Evolutionary conservation across 768 basidiomycete species (phyloP).

Genomic region (Floccularia luteovirens): DNA sequence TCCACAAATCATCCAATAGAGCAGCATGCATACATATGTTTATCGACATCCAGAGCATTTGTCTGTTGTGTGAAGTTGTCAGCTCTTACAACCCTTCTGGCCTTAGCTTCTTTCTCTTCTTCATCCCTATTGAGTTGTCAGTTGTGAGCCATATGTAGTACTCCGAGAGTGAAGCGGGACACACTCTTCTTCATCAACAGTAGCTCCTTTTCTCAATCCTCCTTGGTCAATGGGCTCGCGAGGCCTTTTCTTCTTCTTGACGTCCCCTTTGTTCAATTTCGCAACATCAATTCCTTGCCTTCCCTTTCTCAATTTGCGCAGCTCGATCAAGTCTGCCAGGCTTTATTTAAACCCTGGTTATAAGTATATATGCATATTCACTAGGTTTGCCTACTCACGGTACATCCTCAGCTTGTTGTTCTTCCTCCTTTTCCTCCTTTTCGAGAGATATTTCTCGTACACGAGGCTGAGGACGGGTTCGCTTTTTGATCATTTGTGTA

Average conservation of each 20-base stretch:
- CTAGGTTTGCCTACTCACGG: slow-evolving; percentile 37
- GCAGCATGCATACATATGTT: slow-evolving; percentile 74
- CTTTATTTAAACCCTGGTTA: slow-evolving; percentile 22
- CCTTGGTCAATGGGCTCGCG: slow-evolving; percentile 37
- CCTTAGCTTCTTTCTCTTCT: slow-evolving; percentile 61
- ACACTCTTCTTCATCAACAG: slow-evolving; percentile 56
- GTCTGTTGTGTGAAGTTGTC: slow-evolving; percentile 99
- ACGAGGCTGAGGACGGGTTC: slow-evolving; percentile 55
- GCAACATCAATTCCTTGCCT: slow-evolving; percentile 81
- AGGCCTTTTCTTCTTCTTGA: slow-evolving; percentile 54
- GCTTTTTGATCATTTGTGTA: slow-evolving; percentile 60
- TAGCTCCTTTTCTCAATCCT: slow-evolving; percentile 48
- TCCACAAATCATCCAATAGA: neutral
- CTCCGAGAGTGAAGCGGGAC: slow-evolving; percentile 13
- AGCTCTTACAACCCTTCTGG: slow-evolving; percentile 65
- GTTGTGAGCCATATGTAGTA: neutral
- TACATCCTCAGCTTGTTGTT: too few species aligned
- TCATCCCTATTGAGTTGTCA: slow-evolving; percentile 34
- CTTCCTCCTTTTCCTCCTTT: slow-evolving; percentile 24
- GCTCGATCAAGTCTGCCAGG: slow-evolving; percentile 76
- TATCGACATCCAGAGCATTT: slow-evolving; percentile 92
- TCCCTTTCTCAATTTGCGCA: slow-evolving; percentile 66
- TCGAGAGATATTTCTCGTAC: slow-evolving; percentile 43
- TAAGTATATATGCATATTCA: too few species aligned
- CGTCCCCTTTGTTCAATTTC: slow-evolving; percentile 81